Evolutionary conservation across 176 grass and related monocot genomes (phyloP).

Genomic region (Dendrocalamus sinicus): DNA sequence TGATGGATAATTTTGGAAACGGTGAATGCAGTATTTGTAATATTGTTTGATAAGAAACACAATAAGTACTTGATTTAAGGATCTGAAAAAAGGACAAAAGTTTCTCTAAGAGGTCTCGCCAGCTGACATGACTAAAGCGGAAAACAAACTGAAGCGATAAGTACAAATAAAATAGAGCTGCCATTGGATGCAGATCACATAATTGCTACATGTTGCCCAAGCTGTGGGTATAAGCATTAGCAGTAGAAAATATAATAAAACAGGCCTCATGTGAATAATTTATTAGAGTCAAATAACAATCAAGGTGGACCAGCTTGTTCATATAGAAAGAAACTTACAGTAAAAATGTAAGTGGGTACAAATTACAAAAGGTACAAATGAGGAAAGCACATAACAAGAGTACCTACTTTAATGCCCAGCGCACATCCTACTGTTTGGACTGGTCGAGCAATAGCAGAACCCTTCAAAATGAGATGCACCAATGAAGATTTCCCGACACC

Average conservation of each 20-base stretch:
- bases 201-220: neutral
- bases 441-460: constrained; percentile 67
- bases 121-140: neutral
- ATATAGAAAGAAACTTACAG: constrained; percentile 15
- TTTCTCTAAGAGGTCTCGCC: constrained; percentile 1
- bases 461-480: constrained; percentile 74
- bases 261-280: neutral
- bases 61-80: constrained; percentile 11
- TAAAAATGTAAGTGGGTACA: constrained; percentile 41
- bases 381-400: constrained; percentile 27
- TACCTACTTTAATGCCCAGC: constrained; percentile 68
- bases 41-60: neutral
- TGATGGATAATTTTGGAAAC: constrained; percentile 49
- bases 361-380: constrained; percentile 13
- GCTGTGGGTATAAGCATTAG: neutral
- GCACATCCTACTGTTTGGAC: constrained; percentile 85
- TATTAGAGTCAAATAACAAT: neutral
- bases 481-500: constrained; percentile 94
- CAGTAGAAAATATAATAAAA: constrained; percentile 16
- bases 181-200: neutral
- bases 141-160: constrained; percentile 17
- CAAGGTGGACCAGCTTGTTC: constrained; percentile 17
- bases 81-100: neutral
- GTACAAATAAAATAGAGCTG: constrained; percentile 32
- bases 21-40: constrained; percentile 24